Evolutionary conservation across 2,329 filamentous ascomycete genomes (phyloP).

Genomic region (Boeremia lycopersici): DNA sequence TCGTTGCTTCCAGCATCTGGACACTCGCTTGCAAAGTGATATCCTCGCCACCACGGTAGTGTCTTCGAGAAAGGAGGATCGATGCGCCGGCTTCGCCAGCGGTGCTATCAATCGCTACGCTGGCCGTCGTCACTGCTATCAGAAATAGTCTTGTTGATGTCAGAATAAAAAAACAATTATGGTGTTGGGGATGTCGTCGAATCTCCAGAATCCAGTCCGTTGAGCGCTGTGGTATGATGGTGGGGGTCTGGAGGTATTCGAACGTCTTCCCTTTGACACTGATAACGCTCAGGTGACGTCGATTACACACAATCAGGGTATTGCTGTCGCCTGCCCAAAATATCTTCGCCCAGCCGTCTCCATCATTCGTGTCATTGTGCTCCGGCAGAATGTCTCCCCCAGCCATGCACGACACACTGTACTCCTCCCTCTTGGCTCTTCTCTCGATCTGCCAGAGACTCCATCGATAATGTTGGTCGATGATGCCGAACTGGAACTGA

Average conservation of each 20-base stretch:
- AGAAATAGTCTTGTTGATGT: slow-evolving; percentile 61
- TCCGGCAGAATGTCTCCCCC: slow-evolving; percentile 23
- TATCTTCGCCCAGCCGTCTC: slow-evolving; percentile 59
- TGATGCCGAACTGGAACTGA: slow-evolving; percentile 66
- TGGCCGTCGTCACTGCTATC: slow-evolving; percentile 50
- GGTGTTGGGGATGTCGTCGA: slow-evolving; percentile 54
- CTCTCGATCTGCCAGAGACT: slow-evolving; percentile 66
- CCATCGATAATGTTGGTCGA: slow-evolving; percentile 72
- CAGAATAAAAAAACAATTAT: slow-evolving; percentile 63
- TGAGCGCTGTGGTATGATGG: slow-evolving; percentile 33
- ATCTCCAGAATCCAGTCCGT: slow-evolving; percentile 64
- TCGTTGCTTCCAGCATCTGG: slow-evolving; percentile 31
- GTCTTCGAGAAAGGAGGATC: slow-evolving; percentile 56
- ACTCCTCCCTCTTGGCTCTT: slow-evolving; percentile 33
- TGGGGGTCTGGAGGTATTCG: slow-evolving; percentile 28
- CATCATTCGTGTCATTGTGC: slow-evolving; percentile 7
- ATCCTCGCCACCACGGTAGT: slow-evolving; percentile 62
- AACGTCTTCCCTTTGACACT: slow-evolving; percentile 36
- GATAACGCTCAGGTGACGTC: slow-evolving; percentile 47
- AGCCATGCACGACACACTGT: slow-evolving; percentile 43
- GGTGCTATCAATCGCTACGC: slow-evolving; percentile 26
- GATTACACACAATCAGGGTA: slow-evolving; percentile 60
- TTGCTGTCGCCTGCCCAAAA: slow-evolving; percentile 55
- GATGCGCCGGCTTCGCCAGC: slow-evolving; percentile 36
- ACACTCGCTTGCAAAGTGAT: slow-evolving; percentile 52